Evolutionary conservation across 306 rosid species (phyloP), one percentile per base, ranked within the genome.

Genomic region (Ormosia semicastrata): DNA sequence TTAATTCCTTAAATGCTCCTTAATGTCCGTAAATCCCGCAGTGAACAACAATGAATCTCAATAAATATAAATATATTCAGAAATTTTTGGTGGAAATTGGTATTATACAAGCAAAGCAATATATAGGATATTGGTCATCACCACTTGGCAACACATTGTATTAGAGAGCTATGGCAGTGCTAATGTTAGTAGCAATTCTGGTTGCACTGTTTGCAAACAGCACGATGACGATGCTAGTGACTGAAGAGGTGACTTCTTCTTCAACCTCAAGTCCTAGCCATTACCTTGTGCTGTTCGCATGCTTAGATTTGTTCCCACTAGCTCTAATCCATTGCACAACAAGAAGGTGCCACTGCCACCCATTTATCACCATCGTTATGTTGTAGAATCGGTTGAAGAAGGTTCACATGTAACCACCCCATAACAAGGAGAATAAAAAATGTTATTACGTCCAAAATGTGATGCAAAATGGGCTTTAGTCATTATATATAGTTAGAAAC

Each of bases 341-440:
- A 2, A 0, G 44, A 8, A 4, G 1, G 1, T 1, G 5, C 43
- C 43, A 39, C 1, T 7, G 0, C 7, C 43, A 0, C 0, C 0
- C 43, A 6, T 1, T 39, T 1, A 39, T 39, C 6, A 6, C 5
- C 5, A 7, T 39, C 5, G 43, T 7, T 1, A 40, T 40, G 7
- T 1, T 40, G 44, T 5, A 40, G 44, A 40, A 6, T 40, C 43
- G 7, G 44, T 40, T 40, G 8, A 1, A 7, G 44, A 1, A 40
- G 44, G 8, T 40, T 40, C 44, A 39, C 43, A 39, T 4, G 43
- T 4, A n/a, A n/a, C n/a, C n/a, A n/a, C n/a, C n/a, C n/a, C n/a
- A n/a, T n/a, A n/a, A n/a, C n/a, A n/a, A n/a, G n/a, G n/a, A n/a
- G n/a, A n/a, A n/a, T n/a, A n/a, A n/a, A n/a, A n/a, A n/a, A n/a